phyloP scores from a whole-genome alignment of 2,329 filamentous ascomycete genomes.

The Apiospora marii region DNA sequence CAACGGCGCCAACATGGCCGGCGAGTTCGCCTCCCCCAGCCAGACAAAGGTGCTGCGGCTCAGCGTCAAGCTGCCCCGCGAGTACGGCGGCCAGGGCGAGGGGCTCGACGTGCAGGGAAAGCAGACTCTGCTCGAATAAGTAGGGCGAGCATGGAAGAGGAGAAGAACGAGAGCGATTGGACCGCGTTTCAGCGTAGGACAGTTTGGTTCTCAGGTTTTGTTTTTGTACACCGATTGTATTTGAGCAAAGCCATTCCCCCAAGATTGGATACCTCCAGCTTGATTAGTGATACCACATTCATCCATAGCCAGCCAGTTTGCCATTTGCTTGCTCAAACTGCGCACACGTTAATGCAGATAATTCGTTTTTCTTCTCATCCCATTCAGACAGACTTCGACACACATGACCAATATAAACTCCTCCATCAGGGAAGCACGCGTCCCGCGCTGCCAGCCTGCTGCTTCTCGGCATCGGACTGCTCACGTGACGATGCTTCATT shows the following conservation, averaged over 20 bases:
- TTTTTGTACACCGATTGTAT: constrained; percentile 2
- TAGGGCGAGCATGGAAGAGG: background rate
- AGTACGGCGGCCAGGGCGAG: constrained; percentile 23
- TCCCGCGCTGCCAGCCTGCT: background rate
- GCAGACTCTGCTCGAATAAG: constrained; percentile 35
- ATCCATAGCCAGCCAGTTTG: constrained; percentile 13
- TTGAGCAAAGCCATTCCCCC: background rate
- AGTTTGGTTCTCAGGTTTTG: background rate
- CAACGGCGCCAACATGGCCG: constrained; percentile 74
- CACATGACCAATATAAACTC: too few species aligned
- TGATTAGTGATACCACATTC: constrained; percentile 10
- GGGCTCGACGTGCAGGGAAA: constrained; percentile 32
- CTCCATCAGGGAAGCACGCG: background rate
- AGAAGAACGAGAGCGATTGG: too few species aligned
- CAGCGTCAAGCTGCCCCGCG: constrained; percentile 18
- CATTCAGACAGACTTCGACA: constrained; percentile 2
- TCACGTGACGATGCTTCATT: background rate
- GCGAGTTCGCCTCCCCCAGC: constrained; percentile 57
- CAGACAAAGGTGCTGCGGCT: constrained; percentile 51
- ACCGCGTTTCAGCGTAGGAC: too few species aligned
- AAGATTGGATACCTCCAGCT: constrained; percentile 9
- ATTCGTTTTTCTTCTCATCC: constrained; percentile 30
- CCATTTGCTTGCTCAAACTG: background rate
- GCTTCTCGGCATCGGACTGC: background rate
- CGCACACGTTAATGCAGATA: background rate